phyloP scores from a whole-genome alignment of 1,284 basidiomycete genomes.

The Golubevia sp. region DNA sequence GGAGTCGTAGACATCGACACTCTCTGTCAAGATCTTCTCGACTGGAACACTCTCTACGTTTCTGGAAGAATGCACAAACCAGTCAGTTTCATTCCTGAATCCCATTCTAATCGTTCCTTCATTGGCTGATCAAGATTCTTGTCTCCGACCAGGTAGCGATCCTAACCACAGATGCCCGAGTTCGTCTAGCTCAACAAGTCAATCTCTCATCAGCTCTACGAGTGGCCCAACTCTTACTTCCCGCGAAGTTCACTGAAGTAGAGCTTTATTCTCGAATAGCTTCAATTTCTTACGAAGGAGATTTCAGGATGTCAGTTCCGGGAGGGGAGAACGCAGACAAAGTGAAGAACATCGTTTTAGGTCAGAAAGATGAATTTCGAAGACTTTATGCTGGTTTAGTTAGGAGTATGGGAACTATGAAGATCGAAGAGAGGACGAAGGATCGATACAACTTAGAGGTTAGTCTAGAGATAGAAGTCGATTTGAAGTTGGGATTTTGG shows the following conservation, averaged over 20 bases:
- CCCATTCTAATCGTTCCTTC: no score
- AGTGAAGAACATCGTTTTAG: slow-evolving; percentile 86
- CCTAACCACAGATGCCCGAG: slow-evolving; percentile 72
- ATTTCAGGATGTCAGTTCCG: slow-evolving; percentile 85
- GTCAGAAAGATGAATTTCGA: slow-evolving; percentile 80
- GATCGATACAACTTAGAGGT: slow-evolving; percentile 19
- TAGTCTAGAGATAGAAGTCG: no score
- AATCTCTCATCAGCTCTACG: slow-evolving; percentile 89
- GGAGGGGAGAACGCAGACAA: slow-evolving; percentile 94
- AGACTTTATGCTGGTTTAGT: slow-evolving; percentile 65
- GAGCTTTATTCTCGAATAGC: slow-evolving; percentile 85
- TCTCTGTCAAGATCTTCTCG: slow-evolving; percentile 83
- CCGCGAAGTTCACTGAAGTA: slow-evolving; percentile 72
- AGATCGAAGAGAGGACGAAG: slow-evolving; percentile 21
- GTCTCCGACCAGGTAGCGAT: slow-evolving; percentile 19
- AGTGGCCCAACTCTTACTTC: slow-evolving; percentile 73
- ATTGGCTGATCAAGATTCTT: no score
- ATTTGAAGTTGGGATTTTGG: slow-evolving; percentile 5
- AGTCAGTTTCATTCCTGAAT: slow-evolving; percentile 6
- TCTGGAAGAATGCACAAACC: slow-evolving; percentile 98
- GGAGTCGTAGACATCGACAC: slow-evolving; percentile 92
- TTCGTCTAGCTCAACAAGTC: slow-evolving; percentile 87
- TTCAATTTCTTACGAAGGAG: slow-evolving; percentile 83
- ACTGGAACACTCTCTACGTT: slow-evolving; percentile 92
- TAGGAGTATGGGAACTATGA: slow-evolving; percentile 42